Percentiles rank a stretch among this genome's conserved stretches.
Evolutionary conservation across 1,284 basidiomycete species (phyloP).

Genomic region (Puccinia hordei): DNA sequence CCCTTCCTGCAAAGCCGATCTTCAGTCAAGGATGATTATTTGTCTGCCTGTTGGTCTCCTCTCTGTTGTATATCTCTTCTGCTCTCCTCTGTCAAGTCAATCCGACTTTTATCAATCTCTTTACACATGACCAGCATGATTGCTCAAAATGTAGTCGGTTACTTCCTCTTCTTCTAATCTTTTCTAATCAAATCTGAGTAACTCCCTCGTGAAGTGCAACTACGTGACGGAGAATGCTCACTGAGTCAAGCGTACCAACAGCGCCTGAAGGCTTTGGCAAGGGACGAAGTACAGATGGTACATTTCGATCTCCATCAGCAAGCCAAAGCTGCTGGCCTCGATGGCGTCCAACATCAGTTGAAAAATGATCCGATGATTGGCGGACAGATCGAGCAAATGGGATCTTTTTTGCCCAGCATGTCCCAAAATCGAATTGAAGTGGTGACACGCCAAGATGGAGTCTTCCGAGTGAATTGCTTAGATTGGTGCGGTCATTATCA

Average conservation of each 20-base stretch:
- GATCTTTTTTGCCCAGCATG: conserved; percentile 69
- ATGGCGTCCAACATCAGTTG: conserved; percentile 76
- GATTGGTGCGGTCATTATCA: conserved; percentile 71
- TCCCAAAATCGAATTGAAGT: conserved; percentile 69
- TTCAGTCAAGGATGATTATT: too few species aligned
- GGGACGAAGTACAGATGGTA: conserved; percentile 69
- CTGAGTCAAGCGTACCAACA: conserved; percentile 79
- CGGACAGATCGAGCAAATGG: conserved; percentile 74
- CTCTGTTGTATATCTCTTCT: too few species aligned
- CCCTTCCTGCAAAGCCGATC: too few species aligned
- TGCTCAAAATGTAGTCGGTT: too few species aligned
- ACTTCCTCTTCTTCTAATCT: too few species aligned
- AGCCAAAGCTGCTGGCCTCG: conserved; percentile 81
- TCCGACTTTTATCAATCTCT: too few species aligned
- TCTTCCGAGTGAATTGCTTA: conserved; percentile 91
- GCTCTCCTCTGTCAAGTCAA: too few species aligned
- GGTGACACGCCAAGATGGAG: conserved; percentile 80
- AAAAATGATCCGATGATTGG: conserved; percentile 64
- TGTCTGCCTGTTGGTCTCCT: too few species aligned
- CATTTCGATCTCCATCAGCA: conserved; percentile 92
- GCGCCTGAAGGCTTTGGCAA: conserved; percentile 66
- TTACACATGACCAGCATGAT: too few species aligned
- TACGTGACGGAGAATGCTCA: conserved; percentile 77
- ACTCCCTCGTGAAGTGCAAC: too few species aligned
- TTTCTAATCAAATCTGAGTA: too few species aligned